Conservation (phyloP, 768 basidiomycete species). For the Nidularia pulvinata region DNA sequence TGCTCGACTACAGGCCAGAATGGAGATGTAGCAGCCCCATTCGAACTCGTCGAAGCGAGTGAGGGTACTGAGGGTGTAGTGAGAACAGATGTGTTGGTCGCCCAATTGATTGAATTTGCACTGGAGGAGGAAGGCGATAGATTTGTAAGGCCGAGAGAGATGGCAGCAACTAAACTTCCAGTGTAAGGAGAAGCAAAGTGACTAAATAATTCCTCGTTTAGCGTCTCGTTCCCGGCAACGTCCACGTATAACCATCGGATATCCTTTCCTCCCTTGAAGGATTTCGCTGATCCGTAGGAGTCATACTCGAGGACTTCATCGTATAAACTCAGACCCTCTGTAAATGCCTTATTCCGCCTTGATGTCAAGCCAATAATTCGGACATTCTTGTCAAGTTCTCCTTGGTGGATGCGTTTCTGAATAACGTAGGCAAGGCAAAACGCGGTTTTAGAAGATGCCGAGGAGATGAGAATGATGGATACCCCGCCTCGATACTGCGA, state of each 20-base stretch:
- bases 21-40: slow-evolving; percentile 8
- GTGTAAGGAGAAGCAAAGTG: slow-evolving; percentile 38
- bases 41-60: neutral
- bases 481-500: slow-evolving; percentile 47
- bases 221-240: slow-evolving; percentile 53
- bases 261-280: slow-evolving; percentile 21
- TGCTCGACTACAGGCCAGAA: slow-evolving; percentile 39
- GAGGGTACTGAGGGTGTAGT: slow-evolving; percentile 1
- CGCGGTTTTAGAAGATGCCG: slow-evolving; percentile 73
- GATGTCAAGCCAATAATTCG: slow-evolving; percentile 65
- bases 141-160: slow-evolving; percentile 58
- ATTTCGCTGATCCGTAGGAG: slow-evolving; percentile 26
- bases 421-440: slow-evolving; percentile 68
- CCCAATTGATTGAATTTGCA: slow-evolving; percentile 31
- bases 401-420: slow-evolving; percentile 35
- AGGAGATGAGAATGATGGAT: slow-evolving; percentile 60
- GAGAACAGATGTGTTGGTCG: slow-evolving; percentile 26
- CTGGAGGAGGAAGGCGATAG: slow-evolving; percentile 42
- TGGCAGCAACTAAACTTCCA: slow-evolving; percentile 31
- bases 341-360: slow-evolving; percentile 51
- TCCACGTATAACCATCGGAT: slow-evolving; percentile 61
- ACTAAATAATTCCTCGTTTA: slow-evolving; percentile 43
- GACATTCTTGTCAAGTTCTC: slow-evolving; percentile 19
- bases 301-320: slow-evolving; percentile 57
- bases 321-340: slow-evolving; percentile 52